Percentiles rank a stretch among this genome's conserved stretches.
Conservation (phyloP, 306 rosid genomes). For the Cicer yamashitae region DNA sequence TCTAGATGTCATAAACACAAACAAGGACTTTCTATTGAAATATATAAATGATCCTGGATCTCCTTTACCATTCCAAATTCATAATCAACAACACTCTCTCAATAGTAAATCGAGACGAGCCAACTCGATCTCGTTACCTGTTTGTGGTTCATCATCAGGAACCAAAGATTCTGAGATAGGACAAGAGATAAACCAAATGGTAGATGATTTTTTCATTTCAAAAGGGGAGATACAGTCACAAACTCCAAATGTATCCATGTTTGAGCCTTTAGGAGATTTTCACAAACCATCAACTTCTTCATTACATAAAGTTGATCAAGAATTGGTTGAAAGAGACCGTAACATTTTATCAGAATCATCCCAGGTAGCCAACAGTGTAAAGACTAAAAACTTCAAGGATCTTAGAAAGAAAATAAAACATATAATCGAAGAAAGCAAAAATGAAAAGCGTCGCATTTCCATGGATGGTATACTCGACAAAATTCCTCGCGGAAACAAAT, state of each 20-base stretch:
- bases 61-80: slow-evolving; percentile 51
- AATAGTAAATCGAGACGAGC: slow-evolving; percentile 41
- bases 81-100: slow-evolving; percentile 44
- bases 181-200: slow-evolving; percentile 42
- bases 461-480: slow-evolving; percentile 78
- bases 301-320: slow-evolving; percentile 13
- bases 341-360: slow-evolving; percentile 27
- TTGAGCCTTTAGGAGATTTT: background rate
- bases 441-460: slow-evolving; percentile 62
- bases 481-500: slow-evolving; percentile 63
- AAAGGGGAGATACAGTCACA: slow-evolving; percentile 23
- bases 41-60: slow-evolving; percentile 63
- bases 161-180: slow-evolving; percentile 37
- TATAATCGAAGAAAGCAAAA: slow-evolving; percentile 60
- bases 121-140: slow-evolving; percentile 64
- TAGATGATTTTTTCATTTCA: slow-evolving; percentile 5
- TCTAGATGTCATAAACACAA: slow-evolving; percentile 58
- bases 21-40: slow-evolving; percentile 57
- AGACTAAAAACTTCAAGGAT: slow-evolving; percentile 60
- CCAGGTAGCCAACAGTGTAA: slow-evolving; percentile 40
- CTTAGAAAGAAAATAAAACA: slow-evolving; percentile 64
- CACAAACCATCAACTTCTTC: slow-evolving; percentile 30
- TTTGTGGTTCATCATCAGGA: slow-evolving; percentile 39
- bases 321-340: background rate
- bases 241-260: background rate